Base-by-base conservation (phyloP, 106 monocot species). In the Alisma plantagoaquatica region DNA sequence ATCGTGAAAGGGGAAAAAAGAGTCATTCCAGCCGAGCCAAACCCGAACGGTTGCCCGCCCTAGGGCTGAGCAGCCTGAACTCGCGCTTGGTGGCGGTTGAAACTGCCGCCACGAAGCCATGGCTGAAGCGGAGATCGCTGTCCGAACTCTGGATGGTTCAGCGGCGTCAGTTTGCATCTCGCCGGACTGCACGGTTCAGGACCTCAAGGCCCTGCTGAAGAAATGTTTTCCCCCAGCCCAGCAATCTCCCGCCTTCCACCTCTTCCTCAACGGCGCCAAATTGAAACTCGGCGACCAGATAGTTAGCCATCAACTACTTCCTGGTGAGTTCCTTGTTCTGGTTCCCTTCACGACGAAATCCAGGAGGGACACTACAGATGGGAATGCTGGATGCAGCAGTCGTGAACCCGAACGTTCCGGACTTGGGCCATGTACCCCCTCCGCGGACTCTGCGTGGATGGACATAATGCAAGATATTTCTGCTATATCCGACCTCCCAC, bases 401-500 rank as follows among this genome's bases (percentile, higher is more conserved):
- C 30, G 22, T 31, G 7, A 21, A 54, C 38, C 53, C 47, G 8
- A 54, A 26, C 41, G 52, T 29, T 4, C 6, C 2, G n/a, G 0
- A 49, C 73, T 16, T 45, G 23, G 56, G 29, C 20, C 51, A 52
- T 4, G 15, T 27, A 60, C 21, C 4, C 11, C 16, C 3, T 2
- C n/a, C 28, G 68, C 91, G 12, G 48, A 77, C 26, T 70, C 75
- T 12, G 49, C 78, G 21, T 91, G 91, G 91, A 56, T 57, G 31
- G 84, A 91, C 24, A 77, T 81, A 31, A 78, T 81, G 91, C 57
- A 57, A 24, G 91, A 91, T 26, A 70, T 91, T 42, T 72, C 72
- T 18, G 69, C 76, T 35, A 0, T 91, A 29, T 57, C 66, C 2
- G 31, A 67, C 23, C 42, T 47, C 23, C 30, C 68, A 9, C 11